phyloP scores from a whole-genome alignment of 768 basidiomycete genomes.

The Russula compacta region DNA sequence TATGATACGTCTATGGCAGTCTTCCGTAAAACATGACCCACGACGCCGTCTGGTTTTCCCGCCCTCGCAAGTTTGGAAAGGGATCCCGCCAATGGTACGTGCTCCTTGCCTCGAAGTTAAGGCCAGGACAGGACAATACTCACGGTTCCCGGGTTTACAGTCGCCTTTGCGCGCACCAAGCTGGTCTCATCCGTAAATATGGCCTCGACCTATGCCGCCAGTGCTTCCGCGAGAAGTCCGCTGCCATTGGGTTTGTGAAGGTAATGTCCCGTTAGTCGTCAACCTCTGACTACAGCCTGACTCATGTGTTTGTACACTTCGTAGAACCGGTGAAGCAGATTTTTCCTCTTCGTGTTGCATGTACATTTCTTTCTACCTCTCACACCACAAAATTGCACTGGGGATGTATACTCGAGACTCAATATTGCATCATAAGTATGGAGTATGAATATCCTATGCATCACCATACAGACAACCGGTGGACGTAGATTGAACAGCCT shows the following conservation, averaged over 20 bases:
- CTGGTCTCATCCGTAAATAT: conserved; percentile 96
- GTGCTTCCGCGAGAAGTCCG: conserved; percentile 95
- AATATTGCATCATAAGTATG: background rate
- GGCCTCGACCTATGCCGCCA: conserved; percentile 96
- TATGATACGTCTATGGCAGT: conserved; percentile 1
- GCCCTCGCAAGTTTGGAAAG: conserved; percentile 91
- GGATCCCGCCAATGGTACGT: conserved; percentile 90
- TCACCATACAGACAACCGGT: background rate
- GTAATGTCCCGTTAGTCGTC: conserved; percentile 34
- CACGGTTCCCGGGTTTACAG: conserved; percentile 31
- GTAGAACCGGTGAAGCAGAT: conserved; percentile 10
- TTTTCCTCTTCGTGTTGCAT: background rate
- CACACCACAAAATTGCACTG: background rate
- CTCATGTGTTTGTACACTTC: background rate
- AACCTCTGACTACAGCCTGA: background rate
- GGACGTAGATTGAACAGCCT: background rate
- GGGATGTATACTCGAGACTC: conserved; percentile 6
- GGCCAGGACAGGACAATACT: background rate
- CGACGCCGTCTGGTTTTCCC: conserved; percentile 97
- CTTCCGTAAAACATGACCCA: conserved; percentile 69
- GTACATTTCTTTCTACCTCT: background rate
- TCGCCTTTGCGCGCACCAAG: conserved; percentile 94
- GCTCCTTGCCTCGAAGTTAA: background rate
- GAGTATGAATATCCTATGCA: conserved; percentile 1
- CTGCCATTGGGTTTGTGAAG: conserved; percentile 92